These are phyloP conservation scores for Suhomyces yuchorum DNA, from an alignment of 1,139 yeast species.

Conservation along the genomic window DNA sequence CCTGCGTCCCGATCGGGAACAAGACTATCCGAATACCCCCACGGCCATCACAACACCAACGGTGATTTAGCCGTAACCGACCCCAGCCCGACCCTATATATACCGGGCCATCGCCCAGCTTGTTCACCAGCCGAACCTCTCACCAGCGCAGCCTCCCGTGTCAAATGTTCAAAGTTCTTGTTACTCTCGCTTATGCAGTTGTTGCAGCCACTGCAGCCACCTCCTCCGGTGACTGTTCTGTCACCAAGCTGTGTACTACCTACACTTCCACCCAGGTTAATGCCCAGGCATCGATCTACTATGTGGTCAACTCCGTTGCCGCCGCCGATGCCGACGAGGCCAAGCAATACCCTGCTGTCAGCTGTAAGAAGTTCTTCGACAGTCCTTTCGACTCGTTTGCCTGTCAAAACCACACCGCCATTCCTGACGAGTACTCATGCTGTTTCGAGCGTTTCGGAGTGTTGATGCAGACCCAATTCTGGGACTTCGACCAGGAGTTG, in stretches of 20 bases:
- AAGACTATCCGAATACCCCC: neutral
- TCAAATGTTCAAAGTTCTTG: conserved; percentile 12
- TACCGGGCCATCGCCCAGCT: neutral
- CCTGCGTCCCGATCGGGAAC: neutral
- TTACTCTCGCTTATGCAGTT: conserved; percentile 7
- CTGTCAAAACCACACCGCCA: conserved; percentile 30
- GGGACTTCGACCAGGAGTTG: conserved; percentile 39
- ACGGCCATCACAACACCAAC: neutral
- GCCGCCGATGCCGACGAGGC: conserved; percentile 17
- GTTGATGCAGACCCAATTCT: conserved; percentile 43
- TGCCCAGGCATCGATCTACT: conserved; percentile 14
- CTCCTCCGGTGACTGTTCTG: conserved; percentile 5
- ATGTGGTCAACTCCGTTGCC: conserved; percentile 16
- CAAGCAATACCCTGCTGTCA: conserved; percentile 17
- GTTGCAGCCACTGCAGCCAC: conserved; percentile 6
- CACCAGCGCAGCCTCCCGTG: neutral
- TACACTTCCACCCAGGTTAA: conserved; percentile 13
- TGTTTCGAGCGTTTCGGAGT: conserved; percentile 41
- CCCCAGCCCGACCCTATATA: neutral
- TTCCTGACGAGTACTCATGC: conserved; percentile 29
- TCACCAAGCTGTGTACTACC: conserved; percentile 13
- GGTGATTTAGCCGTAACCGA: neutral
- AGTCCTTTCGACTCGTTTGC: conserved; percentile 25
- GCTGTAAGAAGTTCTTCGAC: conserved; percentile 18
- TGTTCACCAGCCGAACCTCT: neutral